Conservation (phyloP, 2,329 filamentous ascomycete genomes). For the Hypoxylon rubiginosum region DNA sequence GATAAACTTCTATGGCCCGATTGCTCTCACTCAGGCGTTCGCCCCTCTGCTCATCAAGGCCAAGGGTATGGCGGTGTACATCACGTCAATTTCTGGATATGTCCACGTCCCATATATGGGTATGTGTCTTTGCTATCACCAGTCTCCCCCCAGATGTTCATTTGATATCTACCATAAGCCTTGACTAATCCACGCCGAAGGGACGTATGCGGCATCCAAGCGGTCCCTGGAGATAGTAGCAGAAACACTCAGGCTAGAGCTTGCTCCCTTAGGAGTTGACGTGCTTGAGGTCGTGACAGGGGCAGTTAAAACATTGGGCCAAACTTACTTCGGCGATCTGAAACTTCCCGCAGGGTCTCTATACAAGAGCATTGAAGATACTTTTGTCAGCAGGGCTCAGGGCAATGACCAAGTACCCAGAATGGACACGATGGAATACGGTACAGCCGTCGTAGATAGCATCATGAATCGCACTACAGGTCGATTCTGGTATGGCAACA, state of each 20-base stretch:
- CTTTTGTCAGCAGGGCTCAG: constrained; percentile 42
- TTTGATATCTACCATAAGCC: neutral
- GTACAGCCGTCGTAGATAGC: constrained; percentile 38
- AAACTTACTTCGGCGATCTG: constrained; percentile 49
- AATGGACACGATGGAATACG: constrained; percentile 46
- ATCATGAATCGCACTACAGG: constrained; percentile 39
- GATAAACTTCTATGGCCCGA: constrained; percentile 50
- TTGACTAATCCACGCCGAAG: constrained; percentile 19
- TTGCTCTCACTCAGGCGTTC: constrained; percentile 49
- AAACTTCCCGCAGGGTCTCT: constrained; percentile 41
- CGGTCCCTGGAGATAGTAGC: constrained; percentile 45
- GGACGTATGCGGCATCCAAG: constrained; percentile 50
- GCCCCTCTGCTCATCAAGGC: constrained; percentile 48
- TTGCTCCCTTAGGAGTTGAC: constrained; percentile 47
- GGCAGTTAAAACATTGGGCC: constrained; percentile 45
- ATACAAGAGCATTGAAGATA: constrained; percentile 44
- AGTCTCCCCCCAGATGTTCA: neutral
- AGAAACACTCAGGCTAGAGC: constrained; percentile 48
- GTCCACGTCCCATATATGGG: constrained; percentile 48
- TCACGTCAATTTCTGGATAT: constrained; percentile 45
- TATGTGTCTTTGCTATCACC: constrained; percentile 13
- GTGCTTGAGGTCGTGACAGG: constrained; percentile 48
- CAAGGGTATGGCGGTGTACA: constrained; percentile 48
- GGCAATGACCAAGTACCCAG: constrained; percentile 41
- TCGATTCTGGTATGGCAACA: constrained; percentile 43